Evolutionary conservation across 2,329 filamentous ascomycete genomes (phyloP).

Genomic region (Hypoxylon sp.): DNA sequence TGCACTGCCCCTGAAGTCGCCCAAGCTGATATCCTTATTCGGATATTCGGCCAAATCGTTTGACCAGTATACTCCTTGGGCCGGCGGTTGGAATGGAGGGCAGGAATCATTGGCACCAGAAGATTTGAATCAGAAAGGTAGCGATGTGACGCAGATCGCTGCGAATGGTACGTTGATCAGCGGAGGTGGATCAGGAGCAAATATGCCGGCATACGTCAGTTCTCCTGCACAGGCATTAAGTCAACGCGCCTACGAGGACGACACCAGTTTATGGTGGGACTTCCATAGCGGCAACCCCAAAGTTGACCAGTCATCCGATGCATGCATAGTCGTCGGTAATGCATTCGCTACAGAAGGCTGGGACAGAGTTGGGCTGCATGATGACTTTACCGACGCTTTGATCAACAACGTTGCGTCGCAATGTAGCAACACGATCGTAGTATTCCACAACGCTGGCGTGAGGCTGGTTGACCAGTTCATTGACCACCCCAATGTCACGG

Average conservation of each 20-base stretch:
- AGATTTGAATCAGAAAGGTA: slow-evolving; percentile 38
- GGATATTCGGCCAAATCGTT: slow-evolving; percentile 69
- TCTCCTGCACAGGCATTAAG: slow-evolving; percentile 59
- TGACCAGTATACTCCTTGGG: slow-evolving; percentile 54
- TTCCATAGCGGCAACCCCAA: slow-evolving; percentile 56
- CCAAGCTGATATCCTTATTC: slow-evolving; percentile 67
- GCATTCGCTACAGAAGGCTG: slow-evolving; percentile 74
- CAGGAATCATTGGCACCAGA: slow-evolving; percentile 45
- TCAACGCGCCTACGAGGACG: slow-evolving; percentile 59
- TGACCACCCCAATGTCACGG: slow-evolving; percentile 77
- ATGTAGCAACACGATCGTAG: slow-evolving; percentile 72
- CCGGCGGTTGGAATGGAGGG: slow-evolving; percentile 51
- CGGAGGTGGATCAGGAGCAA: slow-evolving; percentile 50
- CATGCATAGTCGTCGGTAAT: slow-evolving; percentile 72
- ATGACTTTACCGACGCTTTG: slow-evolving; percentile 68
- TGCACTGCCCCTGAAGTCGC: slow-evolving; percentile 66
- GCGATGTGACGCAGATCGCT: slow-evolving; percentile 54
- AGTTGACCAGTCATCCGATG: slow-evolving; percentile 61
- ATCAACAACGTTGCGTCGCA: slow-evolving; percentile 63
- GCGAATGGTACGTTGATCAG: slow-evolving; percentile 60
- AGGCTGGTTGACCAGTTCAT: slow-evolving; percentile 70
- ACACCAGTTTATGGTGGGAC: slow-evolving; percentile 62
- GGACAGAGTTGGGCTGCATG: slow-evolving; percentile 67
- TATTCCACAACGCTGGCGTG: slow-evolving; percentile 73
- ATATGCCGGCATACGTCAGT: slow-evolving; percentile 56